These are phyloP conservation scores for Prunus mongolica DNA, from an alignment of 306 rosid genomes.

Conservation along the genomic window DNA sequence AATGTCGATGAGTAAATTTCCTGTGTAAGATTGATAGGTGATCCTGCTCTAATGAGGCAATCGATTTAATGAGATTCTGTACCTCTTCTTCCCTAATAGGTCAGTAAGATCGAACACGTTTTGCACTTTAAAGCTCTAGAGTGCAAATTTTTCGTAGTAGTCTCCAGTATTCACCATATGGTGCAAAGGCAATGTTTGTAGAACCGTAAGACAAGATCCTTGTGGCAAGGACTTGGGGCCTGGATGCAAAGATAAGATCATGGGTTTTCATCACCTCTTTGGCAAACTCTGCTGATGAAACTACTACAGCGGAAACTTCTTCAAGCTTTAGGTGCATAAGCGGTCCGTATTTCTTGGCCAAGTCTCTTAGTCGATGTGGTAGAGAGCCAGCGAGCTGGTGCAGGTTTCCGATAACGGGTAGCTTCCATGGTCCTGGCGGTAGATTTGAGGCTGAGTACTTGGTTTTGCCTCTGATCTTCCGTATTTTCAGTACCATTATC, in stretches of 20 bases:
- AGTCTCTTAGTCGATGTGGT: constrained; percentile 31
- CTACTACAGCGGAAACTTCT: constrained; percentile 23
- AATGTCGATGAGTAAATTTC: constrained; percentile 7
- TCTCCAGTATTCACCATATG: not conserved
- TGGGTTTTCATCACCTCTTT: constrained; percentile 40
- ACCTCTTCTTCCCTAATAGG: not conserved
- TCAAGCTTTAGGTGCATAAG: constrained; percentile 42
- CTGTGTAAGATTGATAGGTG: constrained; percentile 23
- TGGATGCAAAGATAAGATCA: constrained; percentile 28
- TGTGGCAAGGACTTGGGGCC: constrained; percentile 8
- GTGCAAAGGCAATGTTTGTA: not conserved
- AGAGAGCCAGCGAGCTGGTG: constrained; percentile 12
- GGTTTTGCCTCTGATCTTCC: not conserved
- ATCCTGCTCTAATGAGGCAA: constrained; percentile 24
- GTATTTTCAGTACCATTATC: not conserved
- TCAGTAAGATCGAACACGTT: not conserved
- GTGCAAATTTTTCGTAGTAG: constrained; percentile 19
- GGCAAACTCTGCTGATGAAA: constrained; percentile 39
- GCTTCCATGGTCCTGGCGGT: not conserved
- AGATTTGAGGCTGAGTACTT: not conserved
- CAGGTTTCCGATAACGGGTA: constrained; percentile 32
- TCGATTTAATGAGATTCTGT: not conserved
- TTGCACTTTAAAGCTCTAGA: constrained; percentile 17
- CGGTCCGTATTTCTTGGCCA: constrained; percentile 33
- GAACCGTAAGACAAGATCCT: not conserved